Percentiles rank a stretch among this genome's conserved stretches.
Evolutionary conservation across 148 eudicot species (phyloP).

Genomic region (Vaccinium corymbosum): DNA sequence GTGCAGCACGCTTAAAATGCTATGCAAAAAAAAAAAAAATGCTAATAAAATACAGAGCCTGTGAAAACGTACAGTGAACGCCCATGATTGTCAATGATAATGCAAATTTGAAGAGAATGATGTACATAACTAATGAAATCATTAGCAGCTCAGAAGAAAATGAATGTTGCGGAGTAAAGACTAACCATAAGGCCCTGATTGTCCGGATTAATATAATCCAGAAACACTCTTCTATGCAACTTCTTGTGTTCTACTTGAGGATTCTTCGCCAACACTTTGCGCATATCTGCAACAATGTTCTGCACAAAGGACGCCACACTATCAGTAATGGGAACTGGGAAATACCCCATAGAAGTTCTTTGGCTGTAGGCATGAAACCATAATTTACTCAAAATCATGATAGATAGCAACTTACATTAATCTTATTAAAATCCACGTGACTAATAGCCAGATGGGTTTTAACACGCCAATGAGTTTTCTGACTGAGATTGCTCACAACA

Average conservation of each 20-base stretch:
- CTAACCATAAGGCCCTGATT: constrained; percentile 88
- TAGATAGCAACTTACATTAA: constrained; percentile 52
- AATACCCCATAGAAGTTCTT: constrained; percentile 13
- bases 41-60: not conserved
- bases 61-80: not conserved
- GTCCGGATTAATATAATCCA: constrained; percentile 76
- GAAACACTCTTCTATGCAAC: constrained; percentile 91
- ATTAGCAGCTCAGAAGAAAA: not conserved
- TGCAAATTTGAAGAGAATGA: not conserved
- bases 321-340: constrained; percentile 5
- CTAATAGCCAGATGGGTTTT: constrained; percentile 88
- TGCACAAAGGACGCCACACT: constrained; percentile 24
- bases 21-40: not conserved
- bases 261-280: constrained; percentile 89
- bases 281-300: constrained; percentile 98
- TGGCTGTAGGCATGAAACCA: constrained; percentile 8
- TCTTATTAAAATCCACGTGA: constrained; percentile 79
- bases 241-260: constrained; percentile 92
- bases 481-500: constrained; percentile 85
- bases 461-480: constrained; percentile 94
- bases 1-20: not conserved
- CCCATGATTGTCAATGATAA: not conserved
- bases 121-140: not conserved
- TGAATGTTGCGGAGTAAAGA: constrained; percentile 11
- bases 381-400: not conserved